A percentile compares a stretch with the other conserved stretches of the same genome.
phyloP scores from a whole-genome alignment of 352 stramenopile genomes.

The Phytophthora constricta region DNA sequence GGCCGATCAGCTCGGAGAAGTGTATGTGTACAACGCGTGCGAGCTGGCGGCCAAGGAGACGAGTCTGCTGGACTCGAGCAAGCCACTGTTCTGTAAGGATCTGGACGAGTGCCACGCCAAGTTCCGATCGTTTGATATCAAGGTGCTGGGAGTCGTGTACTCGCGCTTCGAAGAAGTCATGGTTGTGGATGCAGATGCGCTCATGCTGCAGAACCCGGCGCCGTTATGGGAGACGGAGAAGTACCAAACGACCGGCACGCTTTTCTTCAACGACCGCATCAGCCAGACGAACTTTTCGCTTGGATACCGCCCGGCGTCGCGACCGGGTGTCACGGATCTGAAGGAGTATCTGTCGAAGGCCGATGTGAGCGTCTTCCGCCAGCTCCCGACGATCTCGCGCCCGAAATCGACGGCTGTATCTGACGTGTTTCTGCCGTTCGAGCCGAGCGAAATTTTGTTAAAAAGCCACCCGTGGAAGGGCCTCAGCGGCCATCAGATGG shows the following conservation, averaged over 20 bases:
- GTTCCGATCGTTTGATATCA: slow-evolving; percentile 45
- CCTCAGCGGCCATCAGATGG: slow-evolving; percentile 58
- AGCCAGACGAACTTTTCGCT: slow-evolving; percentile 44
- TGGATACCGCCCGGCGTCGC: slow-evolving; percentile 23
- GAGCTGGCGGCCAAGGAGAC: slow-evolving; percentile 34
- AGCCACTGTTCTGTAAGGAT: slow-evolving; percentile 42
- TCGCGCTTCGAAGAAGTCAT: slow-evolving; percentile 63
- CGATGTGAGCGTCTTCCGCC: slow-evolving; percentile 45
- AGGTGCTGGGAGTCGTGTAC: slow-evolving; percentile 43
- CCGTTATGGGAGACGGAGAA: slow-evolving; percentile 40
- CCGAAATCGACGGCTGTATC: slow-evolving; percentile 24
- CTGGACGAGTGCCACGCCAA: slow-evolving; percentile 42
- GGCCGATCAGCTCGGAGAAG: slow-evolving; percentile 21
- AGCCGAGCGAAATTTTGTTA: slow-evolving; percentile 50
- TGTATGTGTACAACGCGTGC: slow-evolving; percentile 47
- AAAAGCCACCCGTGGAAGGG: slow-evolving; percentile 59
- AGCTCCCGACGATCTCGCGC: slow-evolving; percentile 37
- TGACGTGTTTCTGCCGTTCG: slow-evolving; percentile 28
- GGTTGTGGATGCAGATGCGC: slow-evolving; percentile 52
- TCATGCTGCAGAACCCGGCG: slow-evolving; percentile 53
- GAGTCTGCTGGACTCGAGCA: slow-evolving; percentile 32
- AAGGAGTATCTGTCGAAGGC: slow-evolving; percentile 49
- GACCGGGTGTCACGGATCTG: slow-evolving; percentile 35
- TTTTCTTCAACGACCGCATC: slow-evolving; percentile 67
- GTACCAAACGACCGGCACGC: slow-evolving; percentile 43